phyloP scores from a whole-genome alignment of 371 early-diverging fungal species.

The Coemansia sp. region DNA sequence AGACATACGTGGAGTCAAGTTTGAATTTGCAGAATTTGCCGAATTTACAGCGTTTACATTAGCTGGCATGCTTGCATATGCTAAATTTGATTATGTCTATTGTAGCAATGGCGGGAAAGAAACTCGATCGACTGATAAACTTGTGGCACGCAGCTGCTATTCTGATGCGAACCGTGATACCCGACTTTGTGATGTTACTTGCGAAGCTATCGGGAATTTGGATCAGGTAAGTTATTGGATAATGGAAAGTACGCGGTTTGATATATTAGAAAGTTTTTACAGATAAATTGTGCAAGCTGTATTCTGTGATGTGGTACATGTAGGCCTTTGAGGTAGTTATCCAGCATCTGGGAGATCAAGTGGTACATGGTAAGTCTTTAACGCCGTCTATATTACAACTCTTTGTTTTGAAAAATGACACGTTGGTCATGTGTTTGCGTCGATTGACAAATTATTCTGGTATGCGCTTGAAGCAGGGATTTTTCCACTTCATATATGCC shows the following conservation, averaged over 20 bases:
- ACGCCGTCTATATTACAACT: neutral
- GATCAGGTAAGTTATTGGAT: slow-evolving; percentile 15
- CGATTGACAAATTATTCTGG: neutral
- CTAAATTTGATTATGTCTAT: neutral
- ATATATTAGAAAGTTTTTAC: neutral
- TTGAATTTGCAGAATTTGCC: neutral
- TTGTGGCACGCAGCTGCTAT: slow-evolving; percentile 24
- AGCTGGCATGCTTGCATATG: too few relatives aligned
- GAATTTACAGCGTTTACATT: neutral
- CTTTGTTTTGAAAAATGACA: neutral
- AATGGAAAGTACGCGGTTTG: neutral
- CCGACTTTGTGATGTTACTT: slow-evolving; percentile 10
- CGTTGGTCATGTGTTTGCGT: neutral
- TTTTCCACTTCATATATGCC: neutral
- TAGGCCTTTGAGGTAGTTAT: slow-evolving; percentile 20
- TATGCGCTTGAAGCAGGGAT: neutral
- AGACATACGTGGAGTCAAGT: neutral
- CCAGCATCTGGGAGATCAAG: slow-evolving; percentile 8
- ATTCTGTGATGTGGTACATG: neutral
- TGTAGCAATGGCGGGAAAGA: slow-evolving; percentile 10
- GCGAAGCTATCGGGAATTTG: slow-evolving; percentile 1
- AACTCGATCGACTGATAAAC: slow-evolving; percentile 14
- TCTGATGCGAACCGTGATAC: slow-evolving; percentile 12
- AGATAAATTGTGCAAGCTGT: neutral
- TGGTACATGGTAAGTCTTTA: slow-evolving; percentile 21